phyloP scores from a whole-genome alignment of 192 early-diverging fungal genomes.

The Geranomyces variabilis region DNA sequence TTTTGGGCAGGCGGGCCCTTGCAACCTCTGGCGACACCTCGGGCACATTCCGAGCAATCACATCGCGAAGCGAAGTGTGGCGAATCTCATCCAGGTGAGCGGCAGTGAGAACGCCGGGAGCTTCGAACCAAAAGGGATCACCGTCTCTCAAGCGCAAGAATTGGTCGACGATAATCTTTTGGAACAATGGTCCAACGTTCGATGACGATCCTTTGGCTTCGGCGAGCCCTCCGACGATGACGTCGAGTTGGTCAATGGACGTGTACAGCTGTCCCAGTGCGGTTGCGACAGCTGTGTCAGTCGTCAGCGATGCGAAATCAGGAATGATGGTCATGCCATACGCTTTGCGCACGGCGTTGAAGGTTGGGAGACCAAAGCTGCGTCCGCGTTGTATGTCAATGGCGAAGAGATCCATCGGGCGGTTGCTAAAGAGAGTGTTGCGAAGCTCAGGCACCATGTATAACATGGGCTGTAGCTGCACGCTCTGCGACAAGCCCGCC shows the following conservation, averaged over 20 bases:
- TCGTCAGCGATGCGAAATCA: constrained; percentile 42
- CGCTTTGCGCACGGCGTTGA: constrained; percentile 29
- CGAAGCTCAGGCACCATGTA: constrained; percentile 22
- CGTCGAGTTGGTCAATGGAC: constrained; percentile 38
- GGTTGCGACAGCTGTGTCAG: constrained; percentile 29
- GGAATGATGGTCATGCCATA: constrained; percentile 20
- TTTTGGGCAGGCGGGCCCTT: no score
- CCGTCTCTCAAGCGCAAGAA: no score
- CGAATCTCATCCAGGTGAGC: no score
- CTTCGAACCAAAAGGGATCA: no score
- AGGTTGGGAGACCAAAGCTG: constrained; percentile 44
- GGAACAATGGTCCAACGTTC: constrained; percentile 44
- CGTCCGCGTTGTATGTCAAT: constrained; percentile 45
- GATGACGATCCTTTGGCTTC: constrained; percentile 2
- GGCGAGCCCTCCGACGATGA: constrained; percentile 37
- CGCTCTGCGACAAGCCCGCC: constrained; percentile 1
- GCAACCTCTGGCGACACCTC: no score
- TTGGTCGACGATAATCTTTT: constrained; percentile 33
- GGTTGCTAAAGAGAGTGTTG: constrained; percentile 23
- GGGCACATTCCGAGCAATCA: no score
- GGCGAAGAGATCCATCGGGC: constrained; percentile 35
- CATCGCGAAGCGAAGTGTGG: no score
- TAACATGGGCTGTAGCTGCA: constrained; percentile 31
- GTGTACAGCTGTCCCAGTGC: constrained; percentile 34
- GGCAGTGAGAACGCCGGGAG: no score